Conservation (phyloP, 1,139 yeast genomes). For the Taiozyma sp. region DNA sequence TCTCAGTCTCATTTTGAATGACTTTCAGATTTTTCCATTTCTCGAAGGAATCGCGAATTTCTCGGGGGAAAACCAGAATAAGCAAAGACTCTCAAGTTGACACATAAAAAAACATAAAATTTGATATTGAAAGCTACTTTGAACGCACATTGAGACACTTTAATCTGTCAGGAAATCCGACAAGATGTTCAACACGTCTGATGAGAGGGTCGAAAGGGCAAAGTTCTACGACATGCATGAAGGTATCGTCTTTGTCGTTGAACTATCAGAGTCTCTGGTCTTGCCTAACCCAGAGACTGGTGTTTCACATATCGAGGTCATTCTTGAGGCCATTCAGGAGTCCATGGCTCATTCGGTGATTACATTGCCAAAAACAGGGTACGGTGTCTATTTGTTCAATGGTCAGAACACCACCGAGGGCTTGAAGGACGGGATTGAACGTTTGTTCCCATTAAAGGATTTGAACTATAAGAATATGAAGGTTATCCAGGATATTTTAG, state of each 20-base stretch:
- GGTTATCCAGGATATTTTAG: conserved; percentile 31
- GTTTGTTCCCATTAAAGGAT: conserved; percentile 33
- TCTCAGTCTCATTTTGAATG: not conserved
- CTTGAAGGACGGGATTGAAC: conserved; percentile 28
- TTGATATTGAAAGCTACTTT: too few relatives aligned
- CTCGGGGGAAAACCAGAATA: not conserved
- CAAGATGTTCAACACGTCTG: not conserved
- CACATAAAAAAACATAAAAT: too few relatives aligned
- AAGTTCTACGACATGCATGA: conserved; percentile 46
- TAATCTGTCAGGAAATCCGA: not conserved
- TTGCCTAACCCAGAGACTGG: conserved; percentile 31
- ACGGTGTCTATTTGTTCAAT: conserved; percentile 61
- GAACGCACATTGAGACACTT: not conserved
- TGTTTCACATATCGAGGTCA: conserved; percentile 42
- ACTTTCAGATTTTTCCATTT: not conserved
- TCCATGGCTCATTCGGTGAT: conserved; percentile 54
- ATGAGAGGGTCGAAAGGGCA: conserved; percentile 3
- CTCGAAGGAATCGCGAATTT: not conserved
- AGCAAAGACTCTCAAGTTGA: too few relatives aligned
- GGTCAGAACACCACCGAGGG: conserved; percentile 27
- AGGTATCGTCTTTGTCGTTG: conserved; percentile 58
- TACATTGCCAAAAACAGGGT: conserved; percentile 55
- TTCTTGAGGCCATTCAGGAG: conserved; percentile 47
- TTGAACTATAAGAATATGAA: conserved; percentile 36
- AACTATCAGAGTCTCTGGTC: conserved; percentile 47